Evolutionary conservation across 164 flowering plant genomes (phyloP), one percentile per base, ranked within the genome.

Genomic region (Vitis rupestris): DNA sequence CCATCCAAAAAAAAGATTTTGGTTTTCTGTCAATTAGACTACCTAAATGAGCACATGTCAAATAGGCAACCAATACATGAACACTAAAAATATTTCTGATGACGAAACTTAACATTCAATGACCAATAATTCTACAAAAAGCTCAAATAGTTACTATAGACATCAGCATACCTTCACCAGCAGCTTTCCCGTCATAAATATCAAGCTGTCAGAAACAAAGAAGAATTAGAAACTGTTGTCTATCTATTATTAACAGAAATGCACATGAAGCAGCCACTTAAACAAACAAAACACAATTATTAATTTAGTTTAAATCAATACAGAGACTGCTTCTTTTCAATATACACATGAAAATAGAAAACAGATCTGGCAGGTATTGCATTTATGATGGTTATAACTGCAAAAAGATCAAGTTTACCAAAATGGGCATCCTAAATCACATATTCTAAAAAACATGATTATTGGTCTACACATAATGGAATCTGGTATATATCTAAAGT

Each of bases 151-250:
- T 30, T 55, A 17, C 37, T 27, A 19, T 16, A 37, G 16, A 65
- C 12, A 48, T 63, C 53, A 47, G 17, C 75, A 58, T 85, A 94
- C 97, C 97, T 94, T 85, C 90, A 37, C 17, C 79, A n/a, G 82
- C 59, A 76, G 81, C 84, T 83, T 92, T 87, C 62, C 98, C 97
- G 71, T 92, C 97, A 76, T 85, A 82, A n/a, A 90, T 77, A 68
- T 87, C 95, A 50, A 94, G 85, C 98, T 94, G 97, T 74, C 47
- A 72, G 61, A 74, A 68, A 71, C 31, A 53, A 57, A 57, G 47
- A 61, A 58, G 9, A 52, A 52, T 37, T 31, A 61, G 66, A 50
- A 51, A 51, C 14, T 6, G 29, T 14, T 31, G 3, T 17, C 12
- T 7, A 51, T 15, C 51, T 50, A 15, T 4, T 4, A 10, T 7